Base-by-base conservation (phyloP, 441 rosid species). In the Brassica balearica region DNA sequence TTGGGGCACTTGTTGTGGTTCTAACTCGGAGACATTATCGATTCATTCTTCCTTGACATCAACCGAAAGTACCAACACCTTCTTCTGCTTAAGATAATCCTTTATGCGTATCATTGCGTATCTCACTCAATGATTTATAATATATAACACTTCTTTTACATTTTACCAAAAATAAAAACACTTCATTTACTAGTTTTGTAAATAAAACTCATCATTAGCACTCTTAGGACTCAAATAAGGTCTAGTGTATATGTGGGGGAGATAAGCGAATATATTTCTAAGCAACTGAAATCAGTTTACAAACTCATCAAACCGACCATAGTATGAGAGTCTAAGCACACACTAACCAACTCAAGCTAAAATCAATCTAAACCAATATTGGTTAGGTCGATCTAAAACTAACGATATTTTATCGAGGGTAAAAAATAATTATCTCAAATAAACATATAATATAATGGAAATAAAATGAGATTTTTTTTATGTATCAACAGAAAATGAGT, bases 21-120 rank as follows among this genome's bases (percentile, higher is more conserved):
- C 17, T 60, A 29, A 59, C 69, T 72, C 14, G 15, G 8, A 78
- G 73, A 59, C 81, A 72, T 48, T 43, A 65, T 72, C 77, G 46
- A 72, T 78, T 66, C 72, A 58, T 46, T 72, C 60, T 53, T 59
- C 64, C 20, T 58, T 78, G 77, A 78, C 81, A 78, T 72, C 81
- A 66, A 78, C 73, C 77, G 20, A 77, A 77, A 65, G 32, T 15
- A 19, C 19, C 62, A 8, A 56, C 63, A 72, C 63, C 58, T 32
- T 62, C 43, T 11, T 56, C 68, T 5, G 4, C 53, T 46, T 43
- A 69, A 15, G 17, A 61, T 63, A 6, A 23, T 66, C 68, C 10
- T 1, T 56, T 67, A 7, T 53, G 60, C 22, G 60, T 55, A 55
- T 19, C 22, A 55, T 55, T 55, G 60, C 22, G 60, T 15, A 55